Base-by-base conservation (phyloP, 208 protist genomes). In the Vickermania ingenoplastis region DNA sequence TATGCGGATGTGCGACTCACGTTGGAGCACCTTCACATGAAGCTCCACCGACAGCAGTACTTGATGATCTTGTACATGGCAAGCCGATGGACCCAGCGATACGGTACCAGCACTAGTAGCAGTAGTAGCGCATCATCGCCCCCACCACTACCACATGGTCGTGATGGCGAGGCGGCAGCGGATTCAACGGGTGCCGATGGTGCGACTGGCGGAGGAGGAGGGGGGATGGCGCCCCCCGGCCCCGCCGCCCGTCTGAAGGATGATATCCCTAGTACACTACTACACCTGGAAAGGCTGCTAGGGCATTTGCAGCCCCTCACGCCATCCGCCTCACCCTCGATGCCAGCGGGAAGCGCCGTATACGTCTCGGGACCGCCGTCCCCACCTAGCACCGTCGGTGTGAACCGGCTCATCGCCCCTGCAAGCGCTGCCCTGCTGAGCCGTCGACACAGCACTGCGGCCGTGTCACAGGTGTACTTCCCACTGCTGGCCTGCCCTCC, bases 1-100 rank as follows among this genome's bases (percentile, higher is more conserved):
- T 95, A 90, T 64, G 61, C 79, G 2, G 61, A 67, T 3, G 61
- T 91, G 22, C 49, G 65, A 11, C 72, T 83, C 53, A 59, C 70
- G 36, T 58, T 95, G 45, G 67, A 84, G 50, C 65, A 77, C 63
- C 57, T 95, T n/a, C 67, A 77, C 26, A 75, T 81, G 0, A 81
- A 62, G 52, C 74, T 92, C 60, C 83, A 81, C 1, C 80, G 85
- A 7, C 53, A 75, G 49, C 89, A 95, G 77, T 95, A 92, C 74
- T 63, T 77, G 4, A 86, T 71, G 17, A 7, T 45, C 11, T 17
- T 45, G 36, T 45, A 45, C 36, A 45, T 45, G 36, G 11, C 17
- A 7, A 45, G 36, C 36, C 36, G 17, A 17, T 45, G 7, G 11
- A 45, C 36, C 36, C 36, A 45, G 17, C 36, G 36, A 7, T 45